Conservation (phyloP, 202 grass and related monocot genomes). For the Elaeis oleifera region DNA sequence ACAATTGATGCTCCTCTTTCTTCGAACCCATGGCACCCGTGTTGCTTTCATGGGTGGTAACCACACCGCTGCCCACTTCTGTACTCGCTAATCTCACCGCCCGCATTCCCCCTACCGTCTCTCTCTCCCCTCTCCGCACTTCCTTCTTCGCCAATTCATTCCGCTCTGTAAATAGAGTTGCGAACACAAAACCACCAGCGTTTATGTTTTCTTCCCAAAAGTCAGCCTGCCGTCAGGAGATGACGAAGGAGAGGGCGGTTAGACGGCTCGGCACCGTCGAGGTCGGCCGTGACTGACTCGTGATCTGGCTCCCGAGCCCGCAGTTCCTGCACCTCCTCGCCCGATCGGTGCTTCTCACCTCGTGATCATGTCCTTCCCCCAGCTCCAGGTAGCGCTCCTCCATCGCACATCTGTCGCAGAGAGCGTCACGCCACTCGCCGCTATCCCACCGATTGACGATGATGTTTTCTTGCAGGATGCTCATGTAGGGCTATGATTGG, state of each 20-base stretch:
- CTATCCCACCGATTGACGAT: neutral
- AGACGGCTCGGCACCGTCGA: no score
- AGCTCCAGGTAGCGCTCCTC: neutral
- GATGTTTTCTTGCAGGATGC: neutral
- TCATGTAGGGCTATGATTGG: neutral
- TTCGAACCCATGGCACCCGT: conserved; percentile 17
- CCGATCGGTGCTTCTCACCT: conserved; percentile 5
- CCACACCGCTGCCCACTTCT: conserved; percentile 26
- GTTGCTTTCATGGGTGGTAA: conserved; percentile 32
- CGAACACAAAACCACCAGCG: no score
- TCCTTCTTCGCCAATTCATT: no score
- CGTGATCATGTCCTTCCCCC: conserved; percentile 8
- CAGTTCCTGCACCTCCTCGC: conserved; percentile 2
- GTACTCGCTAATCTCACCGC: no score
- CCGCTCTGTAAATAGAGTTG: no score
- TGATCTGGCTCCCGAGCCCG: conserved; percentile 5
- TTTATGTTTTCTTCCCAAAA: no score
- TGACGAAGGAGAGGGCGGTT: no score
- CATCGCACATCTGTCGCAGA: neutral
- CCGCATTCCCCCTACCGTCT: no score
- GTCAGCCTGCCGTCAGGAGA: no score
- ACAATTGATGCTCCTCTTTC: conserved; percentile 25
- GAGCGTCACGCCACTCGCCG: neutral
- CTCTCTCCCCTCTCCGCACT: no score
- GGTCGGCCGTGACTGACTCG: neutral